Base-by-base conservation (phyloP, 2,329 filamentous ascomycete species). In the Myotisia sp. region DNA sequence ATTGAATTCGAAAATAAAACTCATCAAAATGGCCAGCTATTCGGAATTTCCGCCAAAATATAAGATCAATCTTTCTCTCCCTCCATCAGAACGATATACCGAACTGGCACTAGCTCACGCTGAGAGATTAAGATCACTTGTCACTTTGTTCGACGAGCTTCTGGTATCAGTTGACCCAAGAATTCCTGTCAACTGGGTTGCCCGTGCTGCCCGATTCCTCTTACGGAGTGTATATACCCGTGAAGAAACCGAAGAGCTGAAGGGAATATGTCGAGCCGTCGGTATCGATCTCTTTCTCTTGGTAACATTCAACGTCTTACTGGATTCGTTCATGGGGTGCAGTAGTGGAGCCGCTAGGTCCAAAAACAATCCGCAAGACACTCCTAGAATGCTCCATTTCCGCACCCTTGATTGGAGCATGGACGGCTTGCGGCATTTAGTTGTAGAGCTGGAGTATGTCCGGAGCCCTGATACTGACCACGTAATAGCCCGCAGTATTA, bases 321-420 rank as follows among this genome's bases (percentile, higher is more conserved):
- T 79, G 1, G 76, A 80, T 44, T 54, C 70, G 4, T 56, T 79
- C 22, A 66, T 79, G 53, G 75, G 74, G 2, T 79, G 76, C 47
- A 78, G 74, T 1, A 76, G 70, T 40, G 70, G 70, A 14, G 70
- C 61, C 10, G 54, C 52, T 2, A 46, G 47, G 24, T 42, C 42
- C 3, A 36, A 43, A 21, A 39, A 46, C 14, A 37, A 45, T 9
- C 37, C 36, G 5, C 34, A 36, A 12, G 38, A 33, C 0, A 33
- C 41, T 26, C 40, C 44, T 4, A 51, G 40, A 37, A 55, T 58
- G 51, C 38, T 58, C 7, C 51, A 54, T 46, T 63, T 62, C 39
- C 49, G 60, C 2, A 63, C 58, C 2, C 44, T 72, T 10, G 68
- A 72, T 39, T 71, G 68, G 68, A 58, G 53, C 0, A 71, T 72